phyloP scores from a whole-genome alignment of 2,329 filamentous ascomycete species.

The Pseudogymnoascus sp. region DNA sequence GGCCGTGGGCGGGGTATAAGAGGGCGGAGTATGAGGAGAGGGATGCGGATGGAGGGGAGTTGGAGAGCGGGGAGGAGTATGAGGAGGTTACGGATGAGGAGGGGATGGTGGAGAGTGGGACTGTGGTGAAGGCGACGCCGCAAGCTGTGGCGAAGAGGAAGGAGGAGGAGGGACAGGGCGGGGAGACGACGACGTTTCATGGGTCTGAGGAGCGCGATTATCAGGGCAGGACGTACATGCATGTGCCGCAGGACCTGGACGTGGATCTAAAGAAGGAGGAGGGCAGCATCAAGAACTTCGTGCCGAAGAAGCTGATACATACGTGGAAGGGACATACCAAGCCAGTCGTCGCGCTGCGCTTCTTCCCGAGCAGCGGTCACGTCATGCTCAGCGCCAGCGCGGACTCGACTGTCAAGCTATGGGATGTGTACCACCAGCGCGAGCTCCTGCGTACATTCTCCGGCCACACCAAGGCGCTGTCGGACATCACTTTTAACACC shows the following conservation, averaged over 20 bases:
- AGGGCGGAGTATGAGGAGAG: conserved; percentile 66
- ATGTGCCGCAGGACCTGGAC: conserved; percentile 84
- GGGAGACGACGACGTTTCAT: conserved; percentile 82
- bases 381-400: conserved; percentile 82
- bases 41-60: conserved; percentile 62
- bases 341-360: conserved; percentile 78
- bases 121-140: conserved; percentile 48
- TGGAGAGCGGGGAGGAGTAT: conserved; percentile 72
- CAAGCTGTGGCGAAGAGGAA: conserved; percentile 47
- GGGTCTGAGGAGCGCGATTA: conserved; percentile 81
- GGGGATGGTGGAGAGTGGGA: conserved; percentile 55
- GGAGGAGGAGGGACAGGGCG: conserved; percentile 45
- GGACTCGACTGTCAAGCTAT: conserved; percentile 85
- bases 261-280: conserved; percentile 75
- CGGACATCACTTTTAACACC: conserved; percentile 79
- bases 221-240: conserved; percentile 94
- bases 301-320: conserved; percentile 88
- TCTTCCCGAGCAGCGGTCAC: conserved; percentile 84
- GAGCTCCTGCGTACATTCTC: conserved; percentile 86
- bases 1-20: conserved; percentile 85
- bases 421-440: conserved; percentile 84
- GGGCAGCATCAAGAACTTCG: conserved; percentile 77
- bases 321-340: conserved; percentile 81
- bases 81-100: conserved; percentile 71
- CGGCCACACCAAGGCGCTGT: conserved; percentile 83